phyloP scores from a whole-genome alignment of 345 rosid species.

The Nasturtium officinale region DNA sequence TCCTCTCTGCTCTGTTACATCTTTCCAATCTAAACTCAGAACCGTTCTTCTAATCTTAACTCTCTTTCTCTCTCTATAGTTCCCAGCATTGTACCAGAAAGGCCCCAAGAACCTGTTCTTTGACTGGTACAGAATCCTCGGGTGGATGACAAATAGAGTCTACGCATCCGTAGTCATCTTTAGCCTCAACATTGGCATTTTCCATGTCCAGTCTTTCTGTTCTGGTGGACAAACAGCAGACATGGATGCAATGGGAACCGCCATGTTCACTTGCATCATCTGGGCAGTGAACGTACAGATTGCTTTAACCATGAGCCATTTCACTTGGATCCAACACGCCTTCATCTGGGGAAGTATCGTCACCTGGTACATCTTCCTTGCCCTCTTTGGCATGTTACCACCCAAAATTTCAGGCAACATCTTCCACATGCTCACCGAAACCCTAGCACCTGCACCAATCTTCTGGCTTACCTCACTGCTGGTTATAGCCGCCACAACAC shows the following conservation, averaged over 20 bases:
- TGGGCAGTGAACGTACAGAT: constrained; percentile 76
- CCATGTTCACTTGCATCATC: constrained; percentile 61
- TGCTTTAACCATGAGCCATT: constrained; percentile 67
- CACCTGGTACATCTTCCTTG: constrained; percentile 67
- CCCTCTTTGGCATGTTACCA: constrained; percentile 53
- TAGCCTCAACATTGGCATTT: constrained; percentile 47
- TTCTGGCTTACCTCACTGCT: constrained; percentile 58
- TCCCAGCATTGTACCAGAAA: constrained; percentile 76
- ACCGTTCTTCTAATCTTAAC: constrained; percentile 5
- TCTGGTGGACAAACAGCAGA: constrained; percentile 54
- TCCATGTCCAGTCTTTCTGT: constrained; percentile 49
- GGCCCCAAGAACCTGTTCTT: constrained; percentile 67
- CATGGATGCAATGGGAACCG: constrained; percentile 54
- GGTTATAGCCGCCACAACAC: constrained; percentile 51
- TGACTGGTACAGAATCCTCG: constrained; percentile 63
- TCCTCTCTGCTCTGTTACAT: constrained; percentile 6
- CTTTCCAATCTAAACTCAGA: neutral
- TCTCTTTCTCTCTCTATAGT: constrained; percentile 43
- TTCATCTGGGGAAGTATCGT: constrained; percentile 73
- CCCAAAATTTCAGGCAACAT: constrained; percentile 46
- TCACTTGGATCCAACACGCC: constrained; percentile 79
- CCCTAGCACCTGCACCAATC: constrained; percentile 55
- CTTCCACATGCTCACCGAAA: constrained; percentile 55
- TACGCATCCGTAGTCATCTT: constrained; percentile 60
- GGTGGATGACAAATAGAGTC: constrained; percentile 77